Percentiles rank a stretch among this genome's conserved stretches.
These are phyloP conservation scores for Diophrys appendiculata DNA, from an alignment of 73 alveolate genomes.

Conservation along the genomic window DNA sequence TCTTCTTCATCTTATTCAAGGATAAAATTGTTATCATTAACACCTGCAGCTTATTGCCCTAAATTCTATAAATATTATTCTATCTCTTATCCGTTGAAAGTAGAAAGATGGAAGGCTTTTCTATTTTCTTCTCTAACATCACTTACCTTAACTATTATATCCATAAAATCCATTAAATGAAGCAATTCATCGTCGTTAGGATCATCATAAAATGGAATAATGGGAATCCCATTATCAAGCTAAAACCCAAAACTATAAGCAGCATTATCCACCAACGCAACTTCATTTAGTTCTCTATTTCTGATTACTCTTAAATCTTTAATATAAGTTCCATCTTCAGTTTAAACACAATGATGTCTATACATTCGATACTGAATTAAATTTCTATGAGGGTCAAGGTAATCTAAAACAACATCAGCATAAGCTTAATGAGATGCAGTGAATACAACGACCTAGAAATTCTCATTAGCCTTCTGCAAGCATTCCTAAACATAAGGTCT, in stretches of 20 bases:
- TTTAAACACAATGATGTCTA: conserved; percentile 71
- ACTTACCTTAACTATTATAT: conserved; percentile 49
- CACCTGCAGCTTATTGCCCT: too few species aligned
- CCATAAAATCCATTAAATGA: conserved; percentile 62
- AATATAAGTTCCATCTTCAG: conserved; percentile 72
- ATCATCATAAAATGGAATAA: conserved; percentile 69
- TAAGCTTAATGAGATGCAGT: conserved; percentile 84
- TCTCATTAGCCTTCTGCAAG: conserved; percentile 49
- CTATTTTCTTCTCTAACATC: conserved; percentile 65
- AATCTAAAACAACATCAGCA: conserved; percentile 86
- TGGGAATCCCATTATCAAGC: conserved; percentile 69
- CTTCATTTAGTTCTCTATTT: conserved; percentile 35
- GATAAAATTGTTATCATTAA: too few species aligned
- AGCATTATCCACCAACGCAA: conserved; percentile 57
- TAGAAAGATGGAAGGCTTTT: conserved; percentile 42
- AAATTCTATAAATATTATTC: background rate
- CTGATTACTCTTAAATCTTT: conserved; percentile 56
- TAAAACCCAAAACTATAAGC: conserved; percentile 45
- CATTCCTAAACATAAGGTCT: conserved; percentile 75
- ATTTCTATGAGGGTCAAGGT: conserved; percentile 82
- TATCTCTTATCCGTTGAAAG: background rate
- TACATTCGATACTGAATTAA: conserved; percentile 72
- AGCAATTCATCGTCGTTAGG: conserved; percentile 65
- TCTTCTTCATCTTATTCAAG: too few species aligned
- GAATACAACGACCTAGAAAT: conserved; percentile 66